phyloP scores from a whole-genome alignment of 2,329 filamentous ascomycete species.

The Gaeumannomyces tritici region DNA sequence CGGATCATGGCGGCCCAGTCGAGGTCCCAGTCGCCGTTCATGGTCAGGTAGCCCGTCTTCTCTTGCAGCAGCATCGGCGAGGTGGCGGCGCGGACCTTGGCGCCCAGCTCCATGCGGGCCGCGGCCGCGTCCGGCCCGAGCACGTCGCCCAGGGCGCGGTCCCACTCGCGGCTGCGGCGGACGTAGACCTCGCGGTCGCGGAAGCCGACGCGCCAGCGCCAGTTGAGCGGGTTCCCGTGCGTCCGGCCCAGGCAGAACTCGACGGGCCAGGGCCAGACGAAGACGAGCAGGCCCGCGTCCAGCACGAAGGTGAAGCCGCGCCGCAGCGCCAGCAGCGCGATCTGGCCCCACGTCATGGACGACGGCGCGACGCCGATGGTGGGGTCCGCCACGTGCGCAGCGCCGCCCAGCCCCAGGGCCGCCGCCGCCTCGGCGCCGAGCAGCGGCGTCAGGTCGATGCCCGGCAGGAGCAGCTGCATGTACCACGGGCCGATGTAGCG shows the following conservation, averaged over 20 bases:
- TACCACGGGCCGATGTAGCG: conserved; percentile 66
- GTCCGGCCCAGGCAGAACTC: conserved; percentile 57
- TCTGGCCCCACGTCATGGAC: conserved; percentile 43
- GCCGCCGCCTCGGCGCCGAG: background rate
- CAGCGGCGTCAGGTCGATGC: background rate
- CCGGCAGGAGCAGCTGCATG: conserved; percentile 41
- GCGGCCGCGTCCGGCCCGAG: conserved; percentile 33
- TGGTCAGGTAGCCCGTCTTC: conserved; percentile 83
- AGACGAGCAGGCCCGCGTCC: conserved; percentile 60
- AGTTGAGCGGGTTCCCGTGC: conserved; percentile 54
- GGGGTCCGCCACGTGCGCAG: conserved; percentile 53
- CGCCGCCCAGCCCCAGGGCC: conserved; percentile 20
- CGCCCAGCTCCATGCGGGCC: conserved; percentile 45
- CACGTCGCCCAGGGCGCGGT: conserved; percentile 34
- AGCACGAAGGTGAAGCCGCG: conserved; percentile 59
- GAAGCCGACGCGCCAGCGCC: conserved; percentile 71
- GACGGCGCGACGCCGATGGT: conserved; percentile 45
- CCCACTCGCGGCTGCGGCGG: conserved; percentile 67
- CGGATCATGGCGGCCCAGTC: conserved; percentile 75
- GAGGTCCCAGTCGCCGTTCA: conserved; percentile 78
- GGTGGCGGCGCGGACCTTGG: conserved; percentile 58
- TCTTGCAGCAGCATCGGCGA: conserved; percentile 54
- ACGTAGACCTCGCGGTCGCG: conserved; percentile 73
- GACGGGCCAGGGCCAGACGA: conserved; percentile 64
- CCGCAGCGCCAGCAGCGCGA: conserved; percentile 45